Evolutionary conservation across 129 eudicot species (phyloP), one percentile per base, ranked within the genome.

Genomic region (Smallanthus sonchifolius): DNA sequence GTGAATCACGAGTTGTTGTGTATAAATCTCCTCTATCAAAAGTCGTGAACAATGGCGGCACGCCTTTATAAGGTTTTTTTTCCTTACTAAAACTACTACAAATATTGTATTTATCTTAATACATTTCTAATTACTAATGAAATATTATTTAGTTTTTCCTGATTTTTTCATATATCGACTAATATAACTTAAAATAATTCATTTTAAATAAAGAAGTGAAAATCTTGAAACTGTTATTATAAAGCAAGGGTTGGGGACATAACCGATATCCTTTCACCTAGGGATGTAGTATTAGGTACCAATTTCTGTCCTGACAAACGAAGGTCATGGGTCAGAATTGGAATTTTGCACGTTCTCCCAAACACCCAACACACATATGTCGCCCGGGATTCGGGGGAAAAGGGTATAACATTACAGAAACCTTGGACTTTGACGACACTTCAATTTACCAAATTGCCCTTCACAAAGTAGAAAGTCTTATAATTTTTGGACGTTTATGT

Each of bases 311-410:
- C 65, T 44, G 76, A 77, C 76, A 77, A 77, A 77, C 70, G 77
- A 77, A 77, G 71, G 62, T 43, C 49, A 47, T 77, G 75, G 81
- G 76, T 70, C 72, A 47, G 77, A 77, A 48, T 60, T 62, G 72
- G 81, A 77, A 61, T 77, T 69, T 48, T 77, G 82, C 76, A 77
- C 82, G 71, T 77, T 70, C 77, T 77, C 82, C 77, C 55, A 77
- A 70, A 77, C 40, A 70, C 82, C 81, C 72, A 70, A 67, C 81
- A 77, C 80, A 70, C 65, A 77, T n/a, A 70, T 77, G 77, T 77
- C 82, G 76, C 71, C 76, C 82, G 82, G 77, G 76, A 77, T 70
- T 77, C 82, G 77, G 76, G 82, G 82, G 10, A 16, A 77, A 77
- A 77, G 82, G 6, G 20, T 77, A 55, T 42, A 37, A 77, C 76